phyloP scores from a whole-genome alignment of 108 stramenopile species.

The Cyclostephanos invisitatus region DNA sequence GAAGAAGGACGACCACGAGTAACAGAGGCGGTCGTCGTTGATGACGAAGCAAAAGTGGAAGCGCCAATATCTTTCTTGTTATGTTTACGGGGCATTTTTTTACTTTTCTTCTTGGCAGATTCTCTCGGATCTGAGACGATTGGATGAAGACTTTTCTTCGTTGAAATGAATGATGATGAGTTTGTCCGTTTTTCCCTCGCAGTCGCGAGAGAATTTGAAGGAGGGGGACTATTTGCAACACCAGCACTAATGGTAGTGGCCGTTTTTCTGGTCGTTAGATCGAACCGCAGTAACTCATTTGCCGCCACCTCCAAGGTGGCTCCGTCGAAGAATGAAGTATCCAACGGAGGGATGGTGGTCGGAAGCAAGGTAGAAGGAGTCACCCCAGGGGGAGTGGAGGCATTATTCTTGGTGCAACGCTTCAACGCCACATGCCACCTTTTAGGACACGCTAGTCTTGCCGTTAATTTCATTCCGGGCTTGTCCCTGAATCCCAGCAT shows the following conservation, averaged over 20 bases:
- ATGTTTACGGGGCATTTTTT: conserved; percentile 1
- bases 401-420: neutral
- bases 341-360: neutral
- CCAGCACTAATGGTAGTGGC: neutral
- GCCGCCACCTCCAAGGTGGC: conserved; percentile 7
- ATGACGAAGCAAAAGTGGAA: too few species aligned
- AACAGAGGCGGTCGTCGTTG: too few species aligned
- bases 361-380: neutral
- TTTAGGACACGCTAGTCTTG: conserved; percentile 16
- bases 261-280: conserved; percentile 5
- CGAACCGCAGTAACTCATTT: conserved; percentile 13
- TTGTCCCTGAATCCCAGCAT: conserved; percentile 36
- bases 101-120: neutral
- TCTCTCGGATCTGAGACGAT: conserved; percentile 1
- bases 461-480: conserved; percentile 16
- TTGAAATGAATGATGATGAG: too few species aligned
- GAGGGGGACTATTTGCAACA: neutral
- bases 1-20: too few species aligned
- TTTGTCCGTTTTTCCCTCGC: too few species aligned
- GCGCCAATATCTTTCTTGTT: neutral
- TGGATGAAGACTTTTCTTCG: too few species aligned
- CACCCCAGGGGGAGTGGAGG: neutral
- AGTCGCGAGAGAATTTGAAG: neutral
- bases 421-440: conserved; percentile 22
- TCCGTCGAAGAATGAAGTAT: neutral